phyloP scores from a whole-genome alignment of 2,329 filamentous ascomycete genomes.

The Cladosporium sp. region DNA sequence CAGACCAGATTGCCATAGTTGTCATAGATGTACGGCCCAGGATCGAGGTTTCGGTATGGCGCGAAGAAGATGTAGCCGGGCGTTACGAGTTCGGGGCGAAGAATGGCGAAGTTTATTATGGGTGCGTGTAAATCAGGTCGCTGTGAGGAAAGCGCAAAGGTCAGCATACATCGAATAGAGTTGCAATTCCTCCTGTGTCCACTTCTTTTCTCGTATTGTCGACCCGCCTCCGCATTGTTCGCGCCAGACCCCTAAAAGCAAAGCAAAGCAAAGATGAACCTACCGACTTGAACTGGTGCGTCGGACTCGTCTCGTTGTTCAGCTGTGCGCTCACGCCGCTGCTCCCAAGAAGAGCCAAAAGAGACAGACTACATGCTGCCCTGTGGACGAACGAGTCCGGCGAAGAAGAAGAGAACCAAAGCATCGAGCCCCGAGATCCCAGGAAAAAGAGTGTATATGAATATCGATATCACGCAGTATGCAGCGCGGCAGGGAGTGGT shows the following conservation, averaged over 20 bases:
- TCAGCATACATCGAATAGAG: slow-evolving; percentile 21
- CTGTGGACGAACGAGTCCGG: neutral
- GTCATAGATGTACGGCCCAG: slow-evolving; percentile 55
- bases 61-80: slow-evolving; percentile 55
- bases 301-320: slow-evolving; percentile 39
- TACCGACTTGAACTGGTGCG: slow-evolving; percentile 39
- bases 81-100: slow-evolving; percentile 38
- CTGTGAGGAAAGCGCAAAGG: slow-evolving; percentile 25
- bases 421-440: slow-evolving; percentile 10
- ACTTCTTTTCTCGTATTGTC: neutral
- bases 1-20: slow-evolving; percentile 53
- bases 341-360: slow-evolving; percentile 12
- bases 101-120: slow-evolving; percentile 36
- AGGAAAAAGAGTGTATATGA: neutral
- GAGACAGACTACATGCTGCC: slow-evolving; percentile 9
- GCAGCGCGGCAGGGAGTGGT: neutral
- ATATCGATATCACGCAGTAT: neutral
- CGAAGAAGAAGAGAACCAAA: slow-evolving; percentile 8
- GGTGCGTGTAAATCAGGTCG: slow-evolving; percentile 43
- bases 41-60: slow-evolving; percentile 51
- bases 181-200: neutral
- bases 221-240: neutral
- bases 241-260: neutral
- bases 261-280: slow-evolving; percentile 16
- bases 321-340: slow-evolving; percentile 26